phyloP scores from a whole-genome alignment of 495 filamentous ascomycete species.

The Hypoxylon lienhwacheense region DNA sequence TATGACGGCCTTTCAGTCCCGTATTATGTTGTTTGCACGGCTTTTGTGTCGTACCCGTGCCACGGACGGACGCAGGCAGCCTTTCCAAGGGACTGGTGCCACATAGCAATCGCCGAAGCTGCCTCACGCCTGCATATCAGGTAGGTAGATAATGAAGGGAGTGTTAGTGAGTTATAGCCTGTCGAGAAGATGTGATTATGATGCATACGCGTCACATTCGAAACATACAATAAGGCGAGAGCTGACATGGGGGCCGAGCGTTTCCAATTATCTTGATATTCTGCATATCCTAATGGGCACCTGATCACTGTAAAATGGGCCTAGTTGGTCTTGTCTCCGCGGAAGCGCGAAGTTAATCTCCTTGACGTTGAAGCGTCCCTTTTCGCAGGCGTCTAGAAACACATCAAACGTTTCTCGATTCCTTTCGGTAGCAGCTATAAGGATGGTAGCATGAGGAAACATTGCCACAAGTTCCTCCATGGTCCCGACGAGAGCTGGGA shows the following conservation, averaged over 20 bases:
- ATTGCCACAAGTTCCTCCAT: constrained; percentile 45
- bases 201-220: too few species aligned
- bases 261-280: constrained; percentile 27
- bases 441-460: constrained; percentile 42
- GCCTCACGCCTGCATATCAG: too few species aligned
- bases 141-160: too few species aligned
- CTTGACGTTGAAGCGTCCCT: constrained; percentile 39
- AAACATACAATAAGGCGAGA: too few species aligned
- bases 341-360: constrained; percentile 42
- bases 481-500: constrained; percentile 50
- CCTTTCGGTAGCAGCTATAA: constrained; percentile 54
- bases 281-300: constrained; percentile 49
- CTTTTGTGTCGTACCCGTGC: constrained; percentile 20
- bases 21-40: constrained; percentile 16
- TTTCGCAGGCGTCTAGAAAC: constrained; percentile 45
- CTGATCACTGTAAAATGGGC: constrained; percentile 53
- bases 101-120: constrained; percentile 1
- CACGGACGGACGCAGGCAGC: constrained; percentile 24
- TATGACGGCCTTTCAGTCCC: constrained; percentile 4
- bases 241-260: neutral
- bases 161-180: too few species aligned
- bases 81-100: constrained; percentile 11
- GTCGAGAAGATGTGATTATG: too few species aligned
- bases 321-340: constrained; percentile 41
- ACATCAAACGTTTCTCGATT: constrained; percentile 49